Evolutionary conservation across 1,284 basidiomycete species (phyloP), one percentile per base, ranked within the genome.

Genomic region (Trichosporon sp.): DNA sequence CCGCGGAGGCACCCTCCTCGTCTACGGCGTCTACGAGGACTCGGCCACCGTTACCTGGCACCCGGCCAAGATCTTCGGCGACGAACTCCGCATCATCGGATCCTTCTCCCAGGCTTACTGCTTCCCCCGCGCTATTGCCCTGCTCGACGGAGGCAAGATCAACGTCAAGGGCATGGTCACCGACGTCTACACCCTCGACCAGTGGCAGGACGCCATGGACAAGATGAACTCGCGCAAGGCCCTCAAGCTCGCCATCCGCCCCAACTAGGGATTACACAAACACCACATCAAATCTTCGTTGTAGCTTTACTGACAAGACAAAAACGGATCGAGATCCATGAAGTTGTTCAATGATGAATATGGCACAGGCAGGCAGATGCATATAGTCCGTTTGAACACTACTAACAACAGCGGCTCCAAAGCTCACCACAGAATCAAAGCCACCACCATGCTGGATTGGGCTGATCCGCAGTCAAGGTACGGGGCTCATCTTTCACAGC

Each of bases 121-220:
- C 81, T 92, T 94, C 85, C 89, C 91, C 62, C 87, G 91, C 56
- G 90, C 91, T 7, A 86, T 94, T 57, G 88, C 87, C n/a, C 91
- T 92, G 76, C 85, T 93, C 63, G 91, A 93, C 74, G 87, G 86
- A 71, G 89, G 90, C 32, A 92, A 90, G 81, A 83, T 94, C 74
- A 87, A 84, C 61, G 86, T 89, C 54, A 88, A 89, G 78, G 91
- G 90, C 54, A 90, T 93, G 88, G 91, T 82, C 63, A 89, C 90
- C 31, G 86, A 92, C 73, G 79, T 86, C 37, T 92, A 86, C 82
- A 85, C 86, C 69, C 81, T 94, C 68, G 85, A 87, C 64, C 87
- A 93, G 61, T 93, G 87, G 80, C 88, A 92, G 78, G 82, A 84
- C 64, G 91, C 90, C 16, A 81, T 94, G 62, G 88, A 93, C 79